phyloP scores from a whole-genome alignment of 331 rosid genomes.

The Pyracantha coccinea region DNA sequence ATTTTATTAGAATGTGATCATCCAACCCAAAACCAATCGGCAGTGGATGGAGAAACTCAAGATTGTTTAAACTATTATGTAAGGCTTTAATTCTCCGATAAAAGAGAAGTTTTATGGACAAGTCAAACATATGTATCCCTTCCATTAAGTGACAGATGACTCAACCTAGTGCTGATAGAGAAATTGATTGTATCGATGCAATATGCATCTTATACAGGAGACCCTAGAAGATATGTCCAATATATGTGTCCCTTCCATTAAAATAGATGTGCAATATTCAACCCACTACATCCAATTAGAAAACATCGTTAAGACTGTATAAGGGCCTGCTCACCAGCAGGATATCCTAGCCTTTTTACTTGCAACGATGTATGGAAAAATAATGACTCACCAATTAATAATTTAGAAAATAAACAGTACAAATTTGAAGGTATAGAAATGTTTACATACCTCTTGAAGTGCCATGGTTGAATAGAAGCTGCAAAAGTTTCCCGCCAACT shows the following conservation, averaged over 20 bases:
- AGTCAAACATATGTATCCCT: not conserved
- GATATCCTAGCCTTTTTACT: not conserved
- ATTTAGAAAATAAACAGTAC: not conserved
- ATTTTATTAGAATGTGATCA: too few relatives aligned
- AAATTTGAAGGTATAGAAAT: not conserved
- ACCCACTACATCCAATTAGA: too few relatives aligned
- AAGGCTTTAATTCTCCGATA: too few relatives aligned
- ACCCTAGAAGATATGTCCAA: not conserved
- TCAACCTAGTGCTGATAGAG: not conserved
- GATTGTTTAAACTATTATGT: too few relatives aligned
- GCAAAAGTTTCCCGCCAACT: conserved; percentile 46
- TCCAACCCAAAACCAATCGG: too few relatives aligned
- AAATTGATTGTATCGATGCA: not conserved
- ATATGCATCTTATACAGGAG: not conserved
- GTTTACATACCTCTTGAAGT: conserved; percentile 46
- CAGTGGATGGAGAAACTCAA: too few relatives aligned
- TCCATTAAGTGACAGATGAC: not conserved
- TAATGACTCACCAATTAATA: not conserved
- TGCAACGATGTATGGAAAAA: not conserved
- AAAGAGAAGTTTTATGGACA: not conserved
- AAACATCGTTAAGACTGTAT: too few relatives aligned
- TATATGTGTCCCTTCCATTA: too few relatives aligned
- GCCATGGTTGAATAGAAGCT: conserved; percentile 38
- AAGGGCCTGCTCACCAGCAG: not conserved
- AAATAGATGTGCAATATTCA: too few relatives aligned